These are phyloP conservation scores for Fusarium continuum DNA, from an alignment of 2,329 filamentous ascomycete species.

Conservation along the genomic window DNA sequence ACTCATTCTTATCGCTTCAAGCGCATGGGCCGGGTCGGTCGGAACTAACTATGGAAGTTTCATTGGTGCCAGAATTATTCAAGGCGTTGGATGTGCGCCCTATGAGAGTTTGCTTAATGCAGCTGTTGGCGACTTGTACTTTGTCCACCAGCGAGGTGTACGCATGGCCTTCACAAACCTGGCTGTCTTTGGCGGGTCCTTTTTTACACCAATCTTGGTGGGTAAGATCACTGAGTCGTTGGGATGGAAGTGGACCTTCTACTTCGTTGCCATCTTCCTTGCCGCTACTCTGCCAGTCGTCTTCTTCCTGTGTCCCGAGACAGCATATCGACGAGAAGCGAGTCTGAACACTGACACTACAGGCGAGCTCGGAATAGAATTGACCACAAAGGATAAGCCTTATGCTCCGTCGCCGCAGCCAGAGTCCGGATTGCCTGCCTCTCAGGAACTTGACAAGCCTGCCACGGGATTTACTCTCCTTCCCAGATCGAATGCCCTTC, in stretches of 20 bases:
- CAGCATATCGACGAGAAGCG: conserved; percentile 74
- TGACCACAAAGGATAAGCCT: conserved; percentile 20
- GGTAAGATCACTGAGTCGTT: conserved; percentile 82
- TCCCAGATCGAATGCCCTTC: conserved; percentile 46
- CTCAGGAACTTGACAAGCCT: not conserved
- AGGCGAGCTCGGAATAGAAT: conserved; percentile 44
- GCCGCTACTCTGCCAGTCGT: conserved; percentile 74
- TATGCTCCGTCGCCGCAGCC: conserved; percentile 8
- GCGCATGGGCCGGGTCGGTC: conserved; percentile 79
- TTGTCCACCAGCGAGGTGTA: conserved; percentile 83
- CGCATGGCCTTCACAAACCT: conserved; percentile 83
- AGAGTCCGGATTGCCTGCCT: conserved; percentile 2
- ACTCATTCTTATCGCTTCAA: conserved; percentile 75
- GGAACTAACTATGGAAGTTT: conserved; percentile 75
- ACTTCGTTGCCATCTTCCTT: conserved; percentile 86
- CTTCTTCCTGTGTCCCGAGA: conserved; percentile 85
- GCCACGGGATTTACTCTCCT: conserved; percentile 45
- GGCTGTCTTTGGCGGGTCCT: conserved; percentile 65
- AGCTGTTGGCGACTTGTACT: conserved; percentile 88
- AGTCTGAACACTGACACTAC: conserved; percentile 75
- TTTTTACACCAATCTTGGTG: conserved; percentile 85
- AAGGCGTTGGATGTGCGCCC: conserved; percentile 86
- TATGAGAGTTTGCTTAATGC: conserved; percentile 93
- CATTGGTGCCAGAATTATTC: conserved; percentile 81
- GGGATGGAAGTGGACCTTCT: conserved; percentile 89